These are phyloP conservation scores for Suillus discolor DNA, from an alignment of 768 basidiomycete species.

Conservation along the genomic window DNA sequence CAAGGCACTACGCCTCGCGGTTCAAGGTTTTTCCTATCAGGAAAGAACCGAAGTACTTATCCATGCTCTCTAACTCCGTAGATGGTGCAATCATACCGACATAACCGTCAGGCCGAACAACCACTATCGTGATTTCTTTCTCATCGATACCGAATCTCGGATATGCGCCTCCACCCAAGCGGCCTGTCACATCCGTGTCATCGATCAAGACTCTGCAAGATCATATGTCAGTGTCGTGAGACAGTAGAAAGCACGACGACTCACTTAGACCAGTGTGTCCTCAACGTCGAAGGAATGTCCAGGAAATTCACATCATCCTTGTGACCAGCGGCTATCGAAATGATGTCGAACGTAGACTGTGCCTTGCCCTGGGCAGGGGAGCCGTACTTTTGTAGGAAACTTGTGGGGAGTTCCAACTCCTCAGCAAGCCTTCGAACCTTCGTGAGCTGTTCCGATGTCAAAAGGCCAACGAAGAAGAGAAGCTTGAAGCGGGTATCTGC, in stretches of 20 bases:
- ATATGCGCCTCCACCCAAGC: constrained; percentile 57
- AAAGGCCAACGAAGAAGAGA: constrained; percentile 35
- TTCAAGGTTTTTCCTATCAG: constrained; percentile 16
- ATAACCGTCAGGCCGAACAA: constrained; percentile 50
- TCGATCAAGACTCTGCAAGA: constrained; percentile 58
- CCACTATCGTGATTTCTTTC: constrained; percentile 32
- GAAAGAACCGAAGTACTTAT: constrained; percentile 53
- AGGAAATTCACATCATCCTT: constrained; percentile 39
- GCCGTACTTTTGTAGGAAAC: constrained; percentile 33
- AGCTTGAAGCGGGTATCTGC: constrained; percentile 42
- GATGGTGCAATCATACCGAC: constrained; percentile 59
- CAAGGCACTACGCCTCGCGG: neutral
- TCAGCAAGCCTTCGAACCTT: constrained; percentile 29
- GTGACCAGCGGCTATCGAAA: constrained; percentile 27
- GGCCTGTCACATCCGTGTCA: constrained; percentile 47
- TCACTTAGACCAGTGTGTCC: constrained; percentile 46
- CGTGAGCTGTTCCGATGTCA: constrained; percentile 22
- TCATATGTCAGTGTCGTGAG: constrained; percentile 1
- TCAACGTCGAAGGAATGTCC: constrained; percentile 35
- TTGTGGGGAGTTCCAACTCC: constrained; percentile 26
- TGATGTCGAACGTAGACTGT: constrained; percentile 34
- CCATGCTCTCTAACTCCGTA: constrained; percentile 36
- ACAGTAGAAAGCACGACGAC: constrained; percentile 14
- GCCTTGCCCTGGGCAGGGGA: constrained; percentile 16
- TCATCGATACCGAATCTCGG: constrained; percentile 47